A percentile compares a stretch with the other conserved stretches of the same genome.
Evolutionary conservation across 2,329 filamentous ascomycete genomes (phyloP).

Genomic region (Arachnopeziza araneosa): DNA sequence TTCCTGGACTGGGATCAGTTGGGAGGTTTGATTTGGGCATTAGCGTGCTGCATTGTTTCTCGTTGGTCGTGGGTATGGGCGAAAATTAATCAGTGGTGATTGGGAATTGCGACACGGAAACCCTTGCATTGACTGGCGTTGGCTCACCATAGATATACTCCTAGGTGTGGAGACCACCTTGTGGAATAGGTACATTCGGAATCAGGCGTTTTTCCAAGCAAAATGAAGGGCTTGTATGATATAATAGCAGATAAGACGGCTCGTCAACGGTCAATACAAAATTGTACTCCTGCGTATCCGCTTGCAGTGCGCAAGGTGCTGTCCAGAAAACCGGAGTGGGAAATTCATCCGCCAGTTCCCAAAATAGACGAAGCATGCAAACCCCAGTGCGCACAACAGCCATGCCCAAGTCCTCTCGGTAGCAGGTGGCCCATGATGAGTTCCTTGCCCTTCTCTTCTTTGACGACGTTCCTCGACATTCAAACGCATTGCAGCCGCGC

Average conservation of each 20-base stretch:
- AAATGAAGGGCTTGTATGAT: background rate
- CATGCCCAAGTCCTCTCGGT: too few relatives aligned
- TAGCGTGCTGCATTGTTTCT: background rate
- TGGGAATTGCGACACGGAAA: background rate
- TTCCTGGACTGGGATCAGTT: background rate
- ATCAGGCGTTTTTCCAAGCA: background rate
- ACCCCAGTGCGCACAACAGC: too few relatives aligned
- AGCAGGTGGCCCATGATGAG: too few relatives aligned
- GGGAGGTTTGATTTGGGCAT: background rate
- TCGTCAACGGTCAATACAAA: background rate
- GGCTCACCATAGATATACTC: background rate
- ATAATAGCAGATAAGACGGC: background rate
- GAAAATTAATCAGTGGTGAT: background rate
- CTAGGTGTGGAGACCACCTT: background rate
- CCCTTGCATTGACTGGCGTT: background rate
- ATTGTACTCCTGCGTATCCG: background rate
- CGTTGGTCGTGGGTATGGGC: background rate
- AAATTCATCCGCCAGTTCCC: too few relatives aligned
- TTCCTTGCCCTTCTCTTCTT: too few relatives aligned
- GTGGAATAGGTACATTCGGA: background rate
- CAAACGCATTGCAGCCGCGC: too few relatives aligned
- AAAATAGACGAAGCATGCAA: too few relatives aligned
- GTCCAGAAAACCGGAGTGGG: too few relatives aligned
- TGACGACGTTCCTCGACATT: too few relatives aligned
- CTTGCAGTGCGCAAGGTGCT: background rate